Evolutionary conservation across 202 grass and related monocot species (phyloP).

Genomic region (Brachypodium distachyon): DNA sequence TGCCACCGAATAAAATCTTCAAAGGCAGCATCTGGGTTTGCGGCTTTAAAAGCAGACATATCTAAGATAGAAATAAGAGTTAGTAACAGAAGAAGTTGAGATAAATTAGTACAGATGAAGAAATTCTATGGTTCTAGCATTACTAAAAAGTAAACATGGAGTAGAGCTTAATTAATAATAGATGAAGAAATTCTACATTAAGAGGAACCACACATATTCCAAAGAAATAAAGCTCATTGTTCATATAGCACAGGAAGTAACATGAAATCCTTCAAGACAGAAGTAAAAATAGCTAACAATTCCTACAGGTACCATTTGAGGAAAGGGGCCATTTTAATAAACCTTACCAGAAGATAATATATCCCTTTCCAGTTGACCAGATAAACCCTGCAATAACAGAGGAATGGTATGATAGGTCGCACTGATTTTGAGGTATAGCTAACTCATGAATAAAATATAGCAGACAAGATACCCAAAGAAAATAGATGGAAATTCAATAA

Average conservation of each 20-base stretch:
- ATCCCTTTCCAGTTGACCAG: conserved; percentile 91
- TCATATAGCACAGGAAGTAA: conserved; percentile 1
- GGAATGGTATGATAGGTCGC: conserved; percentile 6
- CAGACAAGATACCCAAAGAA: background rate
- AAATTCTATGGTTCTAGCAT: no score
- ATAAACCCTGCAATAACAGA: conserved; percentile 60
- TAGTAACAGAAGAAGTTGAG: background rate
- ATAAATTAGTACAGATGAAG: conserved; percentile 2
- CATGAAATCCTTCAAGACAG: background rate
- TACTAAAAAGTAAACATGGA: no score
- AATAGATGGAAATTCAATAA: conserved; percentile 4
- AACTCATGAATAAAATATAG: background rate
- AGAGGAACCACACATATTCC: background rate
- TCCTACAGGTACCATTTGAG: background rate
- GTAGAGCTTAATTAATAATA: conserved; percentile 24
- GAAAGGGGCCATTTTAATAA: background rate
- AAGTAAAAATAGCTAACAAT: background rate
- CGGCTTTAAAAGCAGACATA: conserved; percentile 99
- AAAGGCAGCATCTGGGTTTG: conserved; percentile 89
- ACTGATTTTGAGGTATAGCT: background rate
- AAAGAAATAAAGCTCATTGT: background rate
- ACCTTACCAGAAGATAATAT: conserved; percentile 77
- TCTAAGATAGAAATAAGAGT: no score
- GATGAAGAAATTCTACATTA: background rate
- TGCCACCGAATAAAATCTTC: conserved; percentile 99